These are phyloP conservation scores for Hemisphaericaspora subhashii DNA, from an alignment of 1,139 yeast species.

Conservation along the genomic window DNA sequence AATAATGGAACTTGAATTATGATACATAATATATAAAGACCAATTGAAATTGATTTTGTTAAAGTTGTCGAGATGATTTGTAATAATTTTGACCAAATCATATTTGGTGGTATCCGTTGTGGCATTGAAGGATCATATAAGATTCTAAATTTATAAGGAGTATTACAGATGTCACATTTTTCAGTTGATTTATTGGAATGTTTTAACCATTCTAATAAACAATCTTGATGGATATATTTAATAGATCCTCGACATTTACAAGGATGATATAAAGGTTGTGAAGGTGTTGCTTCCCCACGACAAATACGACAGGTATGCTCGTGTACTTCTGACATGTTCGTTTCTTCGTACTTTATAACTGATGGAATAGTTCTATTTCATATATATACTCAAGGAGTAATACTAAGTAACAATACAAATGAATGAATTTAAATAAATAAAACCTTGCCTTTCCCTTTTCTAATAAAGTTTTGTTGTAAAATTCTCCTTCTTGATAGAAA, in stretches of 20 bases:
- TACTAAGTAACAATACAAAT: too few species aligned
- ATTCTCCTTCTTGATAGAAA: too few species aligned
- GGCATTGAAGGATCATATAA: constrained; percentile 76
- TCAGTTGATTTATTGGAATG: constrained; percentile 59
- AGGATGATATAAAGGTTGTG: constrained; percentile 85
- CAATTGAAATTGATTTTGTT: constrained; percentile 26
- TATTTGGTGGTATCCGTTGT: constrained; percentile 51
- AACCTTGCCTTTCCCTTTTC: too few species aligned
- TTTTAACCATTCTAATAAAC: constrained; percentile 84
- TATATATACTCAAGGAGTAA: too few species aligned
- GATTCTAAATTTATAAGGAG: constrained; percentile 70
- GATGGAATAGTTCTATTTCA: too few species aligned
- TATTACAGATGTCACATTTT: constrained; percentile 87
- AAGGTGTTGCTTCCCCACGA: constrained; percentile 80
- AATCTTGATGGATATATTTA: constrained; percentile 88
- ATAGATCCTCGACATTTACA: constrained; percentile 94
- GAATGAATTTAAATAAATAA: too few species aligned
- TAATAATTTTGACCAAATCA: constrained; percentile 43
- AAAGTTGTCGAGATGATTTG: constrained; percentile 26
- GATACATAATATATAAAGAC: constrained; percentile 41
- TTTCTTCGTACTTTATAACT: too few species aligned
- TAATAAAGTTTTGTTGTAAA: too few species aligned
- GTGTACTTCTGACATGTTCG: constrained; percentile 15
- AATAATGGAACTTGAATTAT: constrained; percentile 55
- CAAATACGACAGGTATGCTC: constrained; percentile 81